phyloP scores from a whole-genome alignment of 164 flowering plant species.

The Sedum album region DNA sequence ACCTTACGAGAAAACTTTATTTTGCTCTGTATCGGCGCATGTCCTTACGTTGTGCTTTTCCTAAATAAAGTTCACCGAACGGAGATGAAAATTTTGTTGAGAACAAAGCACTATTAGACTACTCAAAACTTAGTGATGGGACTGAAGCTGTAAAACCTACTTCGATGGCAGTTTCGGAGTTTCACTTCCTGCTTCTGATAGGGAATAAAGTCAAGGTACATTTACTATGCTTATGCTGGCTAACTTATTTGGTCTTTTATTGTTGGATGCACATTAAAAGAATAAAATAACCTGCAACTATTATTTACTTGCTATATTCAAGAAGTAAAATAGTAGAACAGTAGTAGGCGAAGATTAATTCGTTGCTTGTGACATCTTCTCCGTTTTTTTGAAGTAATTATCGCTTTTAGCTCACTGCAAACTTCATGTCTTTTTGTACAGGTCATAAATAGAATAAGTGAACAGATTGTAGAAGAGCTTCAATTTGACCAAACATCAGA shows the following conservation, averaged over 20 bases:
- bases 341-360: not conserved
- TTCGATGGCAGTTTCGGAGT: slow-evolving; percentile 87
- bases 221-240: not conserved
- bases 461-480: slow-evolving; percentile 88
- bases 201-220: slow-evolving; percentile 92
- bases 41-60: not conserved
- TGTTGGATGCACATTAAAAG: not conserved
- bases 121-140: slow-evolving; percentile 67
- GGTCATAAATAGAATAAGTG: slow-evolving; percentile 93
- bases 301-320: not conserved
- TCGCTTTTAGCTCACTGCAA: not conserved
- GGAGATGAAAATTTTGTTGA: slow-evolving; percentile 99
- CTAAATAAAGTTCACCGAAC: slow-evolving; percentile 45
- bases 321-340: not conserved
- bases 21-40: not conserved
- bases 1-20: not conserved
- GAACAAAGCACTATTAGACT: slow-evolving; percentile 87
- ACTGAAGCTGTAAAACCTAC: slow-evolving; percentile 66
- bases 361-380: not conserved
- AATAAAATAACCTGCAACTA: not conserved
- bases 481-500: slow-evolving; percentile 80
- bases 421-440: slow-evolving; percentile 13
- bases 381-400: not conserved
- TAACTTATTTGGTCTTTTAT: not conserved
- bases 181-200: slow-evolving; percentile 87